Evolutionary conservation across 2,329 filamentous ascomycete genomes (phyloP), one percentile per base, ranked within the genome.

Genomic region (Exserohilum rostratum): DNA sequence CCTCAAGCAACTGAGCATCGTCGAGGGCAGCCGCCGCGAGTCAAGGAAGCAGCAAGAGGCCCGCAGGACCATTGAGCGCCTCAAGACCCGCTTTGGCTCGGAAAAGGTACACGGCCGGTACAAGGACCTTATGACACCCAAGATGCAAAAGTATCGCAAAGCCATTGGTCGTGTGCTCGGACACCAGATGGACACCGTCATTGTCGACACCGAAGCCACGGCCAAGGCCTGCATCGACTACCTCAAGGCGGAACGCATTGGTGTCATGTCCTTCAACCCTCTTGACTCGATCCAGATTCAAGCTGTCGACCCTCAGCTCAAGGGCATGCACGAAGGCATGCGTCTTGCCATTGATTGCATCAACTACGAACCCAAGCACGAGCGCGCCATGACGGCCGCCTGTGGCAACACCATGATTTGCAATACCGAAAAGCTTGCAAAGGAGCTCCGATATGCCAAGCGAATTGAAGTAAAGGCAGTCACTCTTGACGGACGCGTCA

Each of bases 201-300:
- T 99, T 44, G 93, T 98, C 9, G 95, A 99, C 67, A 93, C 91
- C 2, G 92, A 98, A 76, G 96, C 95, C 78, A 95, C 90, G 1
- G 95, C 91, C 25, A 88, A 92, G 55, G 92, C 97, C 66, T 99
- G 95, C 73, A 95, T 99, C 51, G 87, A 95, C 64, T 96, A 96
- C 69, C 85, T 99, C 54, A 95, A 95, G 66, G 91, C 96, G 61
- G 91, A 97, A 71, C 87, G 91, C 51, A 88, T 90, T 49, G 85
- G 90, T 6, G 91, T 93, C 53, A 91, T 95, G 77, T 97, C 91
- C 1, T 98, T 99, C 75, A 93, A 98, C 60, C 95, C 95, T 1
- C 83, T 99, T 15, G 95, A 99, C 79, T 97, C 96, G 47, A 96
- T 99, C 74, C 96, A 98, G 70, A 93, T 97, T 71, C 93, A 91